These are phyloP conservation scores for Albophoma yamanashiensis DNA, from an alignment of 2,329 filamentous ascomycete genomes.

Conservation along the genomic window DNA sequence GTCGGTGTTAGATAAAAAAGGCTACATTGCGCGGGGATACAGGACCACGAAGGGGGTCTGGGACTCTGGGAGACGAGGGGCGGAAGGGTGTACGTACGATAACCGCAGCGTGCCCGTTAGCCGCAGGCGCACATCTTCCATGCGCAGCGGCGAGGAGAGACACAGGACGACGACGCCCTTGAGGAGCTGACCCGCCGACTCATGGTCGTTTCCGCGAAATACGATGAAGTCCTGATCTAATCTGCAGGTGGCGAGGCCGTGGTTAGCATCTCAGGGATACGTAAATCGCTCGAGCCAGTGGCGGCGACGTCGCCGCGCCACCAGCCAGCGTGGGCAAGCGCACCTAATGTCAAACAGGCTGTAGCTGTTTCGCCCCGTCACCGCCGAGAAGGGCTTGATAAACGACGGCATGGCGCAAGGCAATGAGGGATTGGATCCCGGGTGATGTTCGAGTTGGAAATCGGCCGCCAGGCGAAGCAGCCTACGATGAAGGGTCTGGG, in stretches of 20 bases:
- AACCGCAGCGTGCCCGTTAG: conserved; percentile 57
- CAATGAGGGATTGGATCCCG: not conserved
- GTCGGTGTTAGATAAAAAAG: conserved; percentile 2
- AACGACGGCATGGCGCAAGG: conserved; percentile 39
- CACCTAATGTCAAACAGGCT: conserved; percentile 50
- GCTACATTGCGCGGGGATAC: not conserved
- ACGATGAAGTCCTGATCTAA: conserved; percentile 72
- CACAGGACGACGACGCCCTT: conserved; percentile 67
- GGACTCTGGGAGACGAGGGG: not conserved
- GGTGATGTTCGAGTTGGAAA: no score
- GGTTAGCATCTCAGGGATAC: not conserved
- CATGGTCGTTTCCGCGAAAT: conserved; percentile 63
- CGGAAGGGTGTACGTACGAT: conserved; percentile 40
- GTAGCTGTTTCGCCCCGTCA: conserved; percentile 38
- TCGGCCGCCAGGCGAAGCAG: not conserved
- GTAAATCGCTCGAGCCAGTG: not conserved
- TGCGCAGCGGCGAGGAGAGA: conserved; percentile 54
- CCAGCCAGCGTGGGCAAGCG: conserved; percentile 10
- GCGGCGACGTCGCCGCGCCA: not conserved
- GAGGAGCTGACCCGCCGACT: conserved; percentile 64
- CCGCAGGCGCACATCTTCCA: conserved; percentile 64
- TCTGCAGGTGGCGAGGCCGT: conserved; percentile 26
- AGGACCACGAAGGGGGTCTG: not conserved
- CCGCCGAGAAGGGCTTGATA: conserved; percentile 39
- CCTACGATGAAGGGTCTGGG: not conserved